Percentiles rank a stretch among this genome's conserved stretches.
phyloP scores from a whole-genome alignment of 345 rosid genomes.

The Citrus mangshanensis region DNA sequence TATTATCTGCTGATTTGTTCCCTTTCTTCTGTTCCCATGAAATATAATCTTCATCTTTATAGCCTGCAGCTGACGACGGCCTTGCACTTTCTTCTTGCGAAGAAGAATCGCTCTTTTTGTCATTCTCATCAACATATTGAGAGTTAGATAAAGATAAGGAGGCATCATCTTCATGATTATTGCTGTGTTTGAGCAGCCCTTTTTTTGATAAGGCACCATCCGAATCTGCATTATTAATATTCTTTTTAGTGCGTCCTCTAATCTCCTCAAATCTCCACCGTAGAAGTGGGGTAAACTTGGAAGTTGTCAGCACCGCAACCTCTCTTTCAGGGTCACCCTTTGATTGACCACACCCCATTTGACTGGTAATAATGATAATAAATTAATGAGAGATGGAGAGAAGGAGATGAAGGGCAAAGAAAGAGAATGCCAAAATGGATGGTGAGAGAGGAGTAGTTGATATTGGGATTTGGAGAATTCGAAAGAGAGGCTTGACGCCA shows the following conservation, averaged over 20 bases:
- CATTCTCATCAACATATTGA: neutral
- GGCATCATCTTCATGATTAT: neutral
- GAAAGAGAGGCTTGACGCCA: neutral
- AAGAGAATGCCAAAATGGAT: neutral
- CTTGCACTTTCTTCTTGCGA: constrained; percentile 3
- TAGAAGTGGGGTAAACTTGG: constrained; percentile 21
- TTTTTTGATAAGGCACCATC: constrained; percentile 19
- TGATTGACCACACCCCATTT: constrained; percentile 31
- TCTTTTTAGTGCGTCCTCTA: neutral
- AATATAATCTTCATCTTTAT: neutral
- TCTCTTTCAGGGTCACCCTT: constrained; percentile 1
- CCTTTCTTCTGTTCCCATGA: neutral
- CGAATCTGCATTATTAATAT: neutral
- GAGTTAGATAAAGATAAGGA: neutral
- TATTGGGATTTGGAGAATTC: neutral
- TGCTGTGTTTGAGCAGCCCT: constrained; percentile 23
- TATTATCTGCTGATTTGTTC: neutral
- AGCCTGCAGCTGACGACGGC: neutral
- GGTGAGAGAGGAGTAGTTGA: neutral
- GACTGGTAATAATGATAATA: neutral
- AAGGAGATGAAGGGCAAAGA: neutral
- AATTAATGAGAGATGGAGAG: neutral
- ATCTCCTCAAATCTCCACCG: constrained; percentile 17
- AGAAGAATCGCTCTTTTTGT: constrained; percentile 14
- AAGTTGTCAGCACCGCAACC: neutral